phyloP scores from a whole-genome alignment of 495 filamentous ascomycete genomes.

The Podospora pseudocomata region DNA sequence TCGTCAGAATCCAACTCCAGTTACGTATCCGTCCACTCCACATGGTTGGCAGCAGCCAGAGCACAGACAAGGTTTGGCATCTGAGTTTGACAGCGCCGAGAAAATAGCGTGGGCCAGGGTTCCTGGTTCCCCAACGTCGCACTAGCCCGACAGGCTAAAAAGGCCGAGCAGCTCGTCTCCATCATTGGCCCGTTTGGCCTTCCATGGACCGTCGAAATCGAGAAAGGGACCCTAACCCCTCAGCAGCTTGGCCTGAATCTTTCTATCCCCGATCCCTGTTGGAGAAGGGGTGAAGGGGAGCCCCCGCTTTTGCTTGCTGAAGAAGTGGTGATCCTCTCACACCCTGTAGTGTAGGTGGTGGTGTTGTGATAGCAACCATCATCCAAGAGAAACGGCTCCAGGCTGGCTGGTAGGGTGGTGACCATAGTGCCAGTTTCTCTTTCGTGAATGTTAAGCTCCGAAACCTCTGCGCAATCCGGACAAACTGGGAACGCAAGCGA shows the following conservation, averaged over 20 bases:
- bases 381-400: background rate
- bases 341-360: background rate
- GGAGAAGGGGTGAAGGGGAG: background rate
- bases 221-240: background rate
- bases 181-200: background rate
- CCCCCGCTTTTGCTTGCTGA: background rate
- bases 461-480: background rate
- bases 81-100: conserved; percentile 16
- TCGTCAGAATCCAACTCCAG: background rate
- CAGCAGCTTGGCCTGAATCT: background rate
- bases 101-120: background rate
- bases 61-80: conserved; percentile 8
- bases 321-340: background rate
- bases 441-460: background rate
- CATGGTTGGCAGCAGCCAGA: background rate
- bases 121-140: conserved; percentile 11
- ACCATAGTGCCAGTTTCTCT: background rate
- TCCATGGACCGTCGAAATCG: background rate
- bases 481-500: background rate
- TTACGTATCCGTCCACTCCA: background rate
- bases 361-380: background rate
- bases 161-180: background rate
- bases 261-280: conserved; percentile 1
- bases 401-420: background rate
- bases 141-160: background rate